Percentiles rank a stretch among this genome's conserved stretches.
phyloP scores from a whole-genome alignment of 345 rosid genomes.

The Brassica rapa region DNA sequence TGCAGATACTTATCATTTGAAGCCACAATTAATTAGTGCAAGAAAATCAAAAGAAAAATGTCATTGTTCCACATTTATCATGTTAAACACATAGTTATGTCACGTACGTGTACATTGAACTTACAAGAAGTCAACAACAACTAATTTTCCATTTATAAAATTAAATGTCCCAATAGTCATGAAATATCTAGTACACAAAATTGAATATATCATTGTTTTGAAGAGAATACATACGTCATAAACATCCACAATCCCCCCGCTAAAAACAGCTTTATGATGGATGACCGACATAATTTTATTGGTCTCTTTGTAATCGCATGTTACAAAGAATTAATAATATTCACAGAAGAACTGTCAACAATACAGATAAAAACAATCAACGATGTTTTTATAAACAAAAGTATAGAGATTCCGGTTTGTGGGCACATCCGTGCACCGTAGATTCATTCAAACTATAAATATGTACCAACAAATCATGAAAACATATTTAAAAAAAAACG shows the following conservation, averaged over 20 bases:
- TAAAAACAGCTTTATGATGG: slow-evolving; percentile 11
- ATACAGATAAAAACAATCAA: neutral
- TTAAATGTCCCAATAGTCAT: slow-evolving; percentile 14
- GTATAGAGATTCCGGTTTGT: neutral
- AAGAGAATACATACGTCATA: slow-evolving; percentile 17
- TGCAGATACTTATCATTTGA: neutral
- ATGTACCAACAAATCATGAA: neutral
- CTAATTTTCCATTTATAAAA: slow-evolving; percentile 6
- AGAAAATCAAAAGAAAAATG: neutral
- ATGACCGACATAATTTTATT: neutral
- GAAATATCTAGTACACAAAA: slow-evolving; percentile 11
- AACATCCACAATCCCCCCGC: neutral
- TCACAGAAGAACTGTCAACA: neutral
- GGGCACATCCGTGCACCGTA: neutral
- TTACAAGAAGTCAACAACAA: slow-evolving; percentile 35
- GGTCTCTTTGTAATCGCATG: neutral
- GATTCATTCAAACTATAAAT: slow-evolving; percentile 13
- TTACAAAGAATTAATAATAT: slow-evolving; percentile 3
- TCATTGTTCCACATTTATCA: slow-evolving; percentile 39
- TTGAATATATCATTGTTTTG: neutral
- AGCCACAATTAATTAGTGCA: neutral
- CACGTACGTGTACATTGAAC: slow-evolving; percentile 33
- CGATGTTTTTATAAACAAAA: slow-evolving; percentile 7
- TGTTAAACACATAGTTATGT: slow-evolving; percentile 18
- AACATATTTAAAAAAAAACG: neutral